Percentiles rank a stretch among this genome's conserved stretches.
phyloP scores from a whole-genome alignment of 352 stramenopile genomes.

The Phytophthora niederhauseri region DNA sequence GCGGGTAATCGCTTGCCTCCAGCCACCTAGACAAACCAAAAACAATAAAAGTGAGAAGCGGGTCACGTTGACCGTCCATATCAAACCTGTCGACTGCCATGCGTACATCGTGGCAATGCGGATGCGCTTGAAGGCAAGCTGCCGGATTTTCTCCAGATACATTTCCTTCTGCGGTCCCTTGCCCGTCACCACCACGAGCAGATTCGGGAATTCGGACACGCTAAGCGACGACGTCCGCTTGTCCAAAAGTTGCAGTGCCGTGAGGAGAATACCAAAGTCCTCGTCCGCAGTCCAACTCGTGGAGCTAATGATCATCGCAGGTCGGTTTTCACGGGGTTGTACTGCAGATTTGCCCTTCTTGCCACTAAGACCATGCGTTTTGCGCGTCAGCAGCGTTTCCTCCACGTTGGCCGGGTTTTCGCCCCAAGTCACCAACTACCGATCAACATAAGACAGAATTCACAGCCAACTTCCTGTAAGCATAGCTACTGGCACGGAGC shows the following conservation, averaged over 20 bases:
- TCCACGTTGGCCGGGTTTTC: conserved; percentile 36
- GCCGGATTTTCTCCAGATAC: conserved; percentile 86
- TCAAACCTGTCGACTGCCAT: not conserved
- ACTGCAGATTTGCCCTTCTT: conserved; percentile 37
- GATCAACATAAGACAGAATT: not conserved
- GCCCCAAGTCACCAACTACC: conserved; percentile 47
- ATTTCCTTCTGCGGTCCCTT: conserved; percentile 96
- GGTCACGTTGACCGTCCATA: not conserved
- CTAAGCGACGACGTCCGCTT: conserved; percentile 47
- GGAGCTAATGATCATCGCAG: conserved; percentile 91
- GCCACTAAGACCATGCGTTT: conserved; percentile 26
- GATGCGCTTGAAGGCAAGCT: conserved; percentile 79
- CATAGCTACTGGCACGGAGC: not conserved
- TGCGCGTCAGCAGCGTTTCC: conserved; percentile 71
- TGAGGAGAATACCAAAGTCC: conserved; percentile 98
- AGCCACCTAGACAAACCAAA: conserved; percentile 86
- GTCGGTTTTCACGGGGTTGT: conserved; percentile 53
- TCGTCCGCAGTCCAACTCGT: conserved; percentile 99
- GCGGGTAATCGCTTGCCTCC: conserved; percentile 96
- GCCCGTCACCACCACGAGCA: conserved; percentile 97
- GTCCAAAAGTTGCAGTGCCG: conserved; percentile 89
- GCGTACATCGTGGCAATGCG: conserved; percentile 87
- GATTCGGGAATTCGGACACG: conserved; percentile 63
- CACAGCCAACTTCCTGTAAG: not conserved
- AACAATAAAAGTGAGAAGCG: conserved; percentile 4